These are phyloP conservation scores for Cladosporium sp. DNA, from an alignment of 2,329 filamentous ascomycete species.

Conservation along the genomic window DNA sequence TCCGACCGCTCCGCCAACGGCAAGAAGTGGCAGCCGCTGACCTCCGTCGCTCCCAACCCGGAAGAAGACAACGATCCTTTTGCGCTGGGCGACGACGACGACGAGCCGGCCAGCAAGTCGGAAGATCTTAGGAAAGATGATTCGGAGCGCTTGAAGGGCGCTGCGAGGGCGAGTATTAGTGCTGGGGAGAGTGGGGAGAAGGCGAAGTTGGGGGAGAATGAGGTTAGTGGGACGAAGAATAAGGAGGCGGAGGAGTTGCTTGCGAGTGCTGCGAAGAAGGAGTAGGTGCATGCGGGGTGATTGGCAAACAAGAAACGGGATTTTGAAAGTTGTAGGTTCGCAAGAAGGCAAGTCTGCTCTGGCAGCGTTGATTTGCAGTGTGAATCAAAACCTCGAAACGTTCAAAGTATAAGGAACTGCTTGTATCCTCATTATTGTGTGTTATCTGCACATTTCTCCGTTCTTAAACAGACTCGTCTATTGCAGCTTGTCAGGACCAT, in stretches of 20 bases:
- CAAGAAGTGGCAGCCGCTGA: conserved; percentile 97
- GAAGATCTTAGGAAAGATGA: conserved; percentile 60
- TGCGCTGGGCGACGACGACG: conserved; percentile 92
- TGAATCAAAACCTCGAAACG: background rate
- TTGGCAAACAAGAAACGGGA: background rate
- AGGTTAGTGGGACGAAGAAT: conserved; percentile 46
- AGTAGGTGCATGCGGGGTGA: background rate
- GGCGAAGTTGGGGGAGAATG: conserved; percentile 38
- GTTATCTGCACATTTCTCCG: background rate
- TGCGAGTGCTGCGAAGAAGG: conserved; percentile 16
- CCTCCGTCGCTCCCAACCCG: conserved; percentile 78
- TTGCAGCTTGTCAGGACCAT: background rate
- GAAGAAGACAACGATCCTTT: conserved; percentile 93
- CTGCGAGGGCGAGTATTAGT: conserved; percentile 55
- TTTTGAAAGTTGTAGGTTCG: background rate
- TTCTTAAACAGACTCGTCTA: background rate
- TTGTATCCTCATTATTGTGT: background rate
- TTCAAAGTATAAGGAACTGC: background rate
- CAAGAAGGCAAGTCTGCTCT: background rate
- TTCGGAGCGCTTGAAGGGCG: conserved; percentile 51
- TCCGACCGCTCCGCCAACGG: conserved; percentile 73
- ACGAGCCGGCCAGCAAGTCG: conserved; percentile 62
- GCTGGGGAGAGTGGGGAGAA: conserved; percentile 38
- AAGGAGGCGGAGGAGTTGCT: conserved; percentile 49
- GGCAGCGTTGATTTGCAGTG: background rate